Conservation (phyloP, 768 basidiomycete genomes). For the Pisolithus sp. region DNA sequence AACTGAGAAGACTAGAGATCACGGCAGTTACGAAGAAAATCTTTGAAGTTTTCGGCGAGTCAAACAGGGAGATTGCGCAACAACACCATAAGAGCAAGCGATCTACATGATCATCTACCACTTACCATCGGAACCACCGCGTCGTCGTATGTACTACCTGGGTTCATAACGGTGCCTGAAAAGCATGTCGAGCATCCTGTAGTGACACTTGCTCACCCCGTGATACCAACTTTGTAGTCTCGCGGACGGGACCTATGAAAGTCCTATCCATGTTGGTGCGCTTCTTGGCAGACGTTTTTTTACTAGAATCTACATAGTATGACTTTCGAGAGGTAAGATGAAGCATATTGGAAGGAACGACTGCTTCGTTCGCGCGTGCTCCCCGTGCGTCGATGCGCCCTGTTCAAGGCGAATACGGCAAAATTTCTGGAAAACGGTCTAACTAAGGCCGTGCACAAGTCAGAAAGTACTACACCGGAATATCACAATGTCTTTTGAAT, state of each 20-base stretch:
- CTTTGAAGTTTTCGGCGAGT: neutral
- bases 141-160: constrained; percentile 38
- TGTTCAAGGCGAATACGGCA: no score
- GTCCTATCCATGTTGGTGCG: no score
- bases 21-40: constrained; percentile 7
- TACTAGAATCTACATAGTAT: constrained; percentile 25
- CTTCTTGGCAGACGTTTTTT: no score
- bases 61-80: constrained; percentile 31
- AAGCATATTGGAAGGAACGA: constrained; percentile 97
- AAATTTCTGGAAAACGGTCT: no score
- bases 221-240: no score
- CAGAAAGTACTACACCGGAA: no score
- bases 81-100: constrained; percentile 70
- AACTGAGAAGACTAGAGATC: constrained; percentile 2
- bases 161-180: constrained; percentile 56
- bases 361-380: constrained; percentile 89
- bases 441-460: no score
- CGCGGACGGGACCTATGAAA: no score
- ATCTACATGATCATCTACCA: constrained; percentile 42
- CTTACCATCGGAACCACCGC: no score
- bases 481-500: no score
- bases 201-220: no score
- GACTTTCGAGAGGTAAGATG: constrained; percentile 94
- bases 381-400: no score
- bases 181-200: constrained; percentile 51